Evolutionary conservation across 495 filamentous ascomycete species (phyloP).

Genomic region (Peziza echinospora): DNA sequence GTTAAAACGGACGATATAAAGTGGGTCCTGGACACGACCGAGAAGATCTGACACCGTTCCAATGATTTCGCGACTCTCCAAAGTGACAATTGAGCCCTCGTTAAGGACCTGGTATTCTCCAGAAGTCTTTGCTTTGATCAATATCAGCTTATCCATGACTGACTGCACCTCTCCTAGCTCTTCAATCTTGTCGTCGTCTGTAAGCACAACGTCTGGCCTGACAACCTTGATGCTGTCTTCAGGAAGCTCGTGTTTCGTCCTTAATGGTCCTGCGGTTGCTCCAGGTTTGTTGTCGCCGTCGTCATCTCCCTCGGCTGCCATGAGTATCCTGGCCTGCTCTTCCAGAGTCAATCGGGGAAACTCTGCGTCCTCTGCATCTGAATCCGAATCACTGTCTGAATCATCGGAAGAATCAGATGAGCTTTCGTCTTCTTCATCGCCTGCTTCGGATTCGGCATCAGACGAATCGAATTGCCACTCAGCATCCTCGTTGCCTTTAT

Average conservation of each 20-base stretch:
- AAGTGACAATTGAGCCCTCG: constrained; percentile 58
- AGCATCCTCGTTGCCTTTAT: constrained; percentile 40
- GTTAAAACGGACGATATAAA: constrained; percentile 55
- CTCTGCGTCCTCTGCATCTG: neutral
- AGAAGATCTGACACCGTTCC: constrained; percentile 64
- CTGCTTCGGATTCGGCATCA: constrained; percentile 2
- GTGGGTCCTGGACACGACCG: constrained; percentile 58
- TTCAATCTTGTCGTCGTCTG: constrained; percentile 49
- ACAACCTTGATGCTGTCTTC: constrained; percentile 36
- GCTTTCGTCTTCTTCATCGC: neutral
- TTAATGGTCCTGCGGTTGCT: constrained; percentile 27
- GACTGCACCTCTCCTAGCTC: constrained; percentile 50
- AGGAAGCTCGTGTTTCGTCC: constrained; percentile 51
- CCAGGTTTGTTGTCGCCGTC: constrained; percentile 54
- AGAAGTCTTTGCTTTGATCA: constrained; percentile 58
- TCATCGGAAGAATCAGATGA: neutral
- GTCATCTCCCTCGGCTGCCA: constrained; percentile 12
- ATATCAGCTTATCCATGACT: constrained; percentile 49
- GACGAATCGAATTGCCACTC: constrained; percentile 26
- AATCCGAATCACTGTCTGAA: neutral
- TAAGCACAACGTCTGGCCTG: constrained; percentile 53
- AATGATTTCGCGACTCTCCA: constrained; percentile 49
- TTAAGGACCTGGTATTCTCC: constrained; percentile 72
- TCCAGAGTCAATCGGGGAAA: neutral
- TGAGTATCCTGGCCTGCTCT: neutral